Conservation (phyloP, 2,329 filamentous ascomycete genomes). For the Colletotrichum costaricense region DNA sequence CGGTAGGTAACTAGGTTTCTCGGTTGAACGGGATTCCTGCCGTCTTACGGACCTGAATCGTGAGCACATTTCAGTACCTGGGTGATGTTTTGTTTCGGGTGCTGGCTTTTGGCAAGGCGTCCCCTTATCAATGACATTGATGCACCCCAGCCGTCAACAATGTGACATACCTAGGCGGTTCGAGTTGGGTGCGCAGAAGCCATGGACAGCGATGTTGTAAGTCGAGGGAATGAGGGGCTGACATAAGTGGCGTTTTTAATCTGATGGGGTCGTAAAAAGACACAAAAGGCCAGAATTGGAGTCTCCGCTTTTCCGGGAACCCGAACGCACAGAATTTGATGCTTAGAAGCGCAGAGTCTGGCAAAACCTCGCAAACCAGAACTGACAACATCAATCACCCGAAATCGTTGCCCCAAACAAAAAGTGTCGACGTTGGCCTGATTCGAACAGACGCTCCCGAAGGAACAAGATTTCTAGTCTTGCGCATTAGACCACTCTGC, state of each 20-base stretch:
- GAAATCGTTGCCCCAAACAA: too few species aligned
- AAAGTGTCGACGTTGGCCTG: constrained; percentile 15
- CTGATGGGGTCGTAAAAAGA: background rate
- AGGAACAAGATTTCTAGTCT: constrained; percentile 32
- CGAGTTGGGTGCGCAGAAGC: background rate
- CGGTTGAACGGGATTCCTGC: background rate
- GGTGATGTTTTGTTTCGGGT: background rate
- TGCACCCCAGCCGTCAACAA: background rate
- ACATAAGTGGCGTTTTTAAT: background rate
- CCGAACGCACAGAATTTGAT: background rate
- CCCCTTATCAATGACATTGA: background rate
- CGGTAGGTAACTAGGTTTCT: too few species aligned
- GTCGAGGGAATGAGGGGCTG: background rate
- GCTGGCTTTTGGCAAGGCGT: background rate
- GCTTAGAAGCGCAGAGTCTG: too few species aligned
- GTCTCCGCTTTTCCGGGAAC: background rate
- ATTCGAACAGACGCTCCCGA: constrained; percentile 28
- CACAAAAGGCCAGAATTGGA: too few species aligned
- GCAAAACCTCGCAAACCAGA: background rate
- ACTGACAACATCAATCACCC: background rate
- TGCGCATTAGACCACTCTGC: constrained; percentile 32
- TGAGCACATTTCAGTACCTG: background rate
- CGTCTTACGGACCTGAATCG: background rate
- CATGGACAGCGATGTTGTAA: background rate
- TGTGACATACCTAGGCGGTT: background rate